These are phyloP conservation scores for Boletus reticuloceps DNA, from an alignment of 768 basidiomycete species.

Conservation along the genomic window DNA sequence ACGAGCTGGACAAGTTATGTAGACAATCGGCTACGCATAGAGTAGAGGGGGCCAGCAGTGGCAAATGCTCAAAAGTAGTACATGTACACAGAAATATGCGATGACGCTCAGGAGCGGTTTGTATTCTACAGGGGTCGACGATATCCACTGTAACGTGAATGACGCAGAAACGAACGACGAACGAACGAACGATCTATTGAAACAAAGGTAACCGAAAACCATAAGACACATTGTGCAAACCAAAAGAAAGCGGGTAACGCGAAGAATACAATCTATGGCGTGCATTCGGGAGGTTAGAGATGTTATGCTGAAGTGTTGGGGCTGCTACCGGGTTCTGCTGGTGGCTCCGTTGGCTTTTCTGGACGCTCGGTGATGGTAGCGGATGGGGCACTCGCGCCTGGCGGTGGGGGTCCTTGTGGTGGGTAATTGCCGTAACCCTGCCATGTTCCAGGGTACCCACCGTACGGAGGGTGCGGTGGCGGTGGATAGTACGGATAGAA, in stretches of 20 bases:
- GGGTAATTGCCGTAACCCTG: constrained; percentile 32
- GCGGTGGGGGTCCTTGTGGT: constrained; percentile 23
- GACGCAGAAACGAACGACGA: neutral
- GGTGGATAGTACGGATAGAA: constrained; percentile 35
- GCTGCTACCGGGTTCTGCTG: constrained; percentile 16
- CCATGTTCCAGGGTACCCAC: constrained; percentile 30
- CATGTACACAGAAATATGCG: constrained; percentile 32
- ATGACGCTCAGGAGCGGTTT: constrained; percentile 7
- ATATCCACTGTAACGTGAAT: constrained; percentile 12
- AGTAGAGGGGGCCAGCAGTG: constrained; percentile 5
- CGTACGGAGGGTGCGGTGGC: constrained; percentile 26
- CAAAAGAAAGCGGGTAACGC: constrained; percentile 12
- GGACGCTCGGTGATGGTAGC: constrained; percentile 14
- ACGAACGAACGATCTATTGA: constrained; percentile 23
- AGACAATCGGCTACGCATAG: constrained; percentile 23
- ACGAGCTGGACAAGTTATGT: constrained; percentile 5
- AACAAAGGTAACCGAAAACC: constrained; percentile 19
- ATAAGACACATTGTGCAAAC: constrained; percentile 11
- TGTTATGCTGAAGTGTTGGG: constrained; percentile 21
- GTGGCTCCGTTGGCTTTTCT: constrained; percentile 26
- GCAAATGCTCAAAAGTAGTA: constrained; percentile 12
- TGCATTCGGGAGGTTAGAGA: neutral
- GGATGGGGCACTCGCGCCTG: constrained; percentile 13
- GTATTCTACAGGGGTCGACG: constrained; percentile 24
- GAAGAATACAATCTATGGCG: constrained; percentile 27